Percentiles rank a stretch among this genome's conserved stretches.
phyloP scores from a whole-genome alignment of 2,329 filamentous ascomycete species.

The Colletotrichum tropicale region DNA sequence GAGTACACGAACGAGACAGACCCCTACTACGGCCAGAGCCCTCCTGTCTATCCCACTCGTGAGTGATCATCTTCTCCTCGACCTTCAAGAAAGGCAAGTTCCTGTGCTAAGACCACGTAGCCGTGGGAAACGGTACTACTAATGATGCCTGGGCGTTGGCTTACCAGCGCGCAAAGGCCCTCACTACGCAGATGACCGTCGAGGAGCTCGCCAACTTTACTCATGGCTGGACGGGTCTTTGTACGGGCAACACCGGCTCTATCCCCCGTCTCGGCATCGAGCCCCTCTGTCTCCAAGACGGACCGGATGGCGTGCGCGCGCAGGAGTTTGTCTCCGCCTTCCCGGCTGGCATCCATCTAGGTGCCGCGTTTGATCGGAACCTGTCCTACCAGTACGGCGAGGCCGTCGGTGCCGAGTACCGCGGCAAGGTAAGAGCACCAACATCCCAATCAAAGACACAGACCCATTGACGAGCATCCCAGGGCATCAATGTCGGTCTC shows the following conservation, averaged over 20 bases:
- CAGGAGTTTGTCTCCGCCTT: constrained; percentile 61
- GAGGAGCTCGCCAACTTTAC: constrained; percentile 62
- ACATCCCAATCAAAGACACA: not conserved
- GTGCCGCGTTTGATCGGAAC: constrained; percentile 78
- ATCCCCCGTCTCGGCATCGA: constrained; percentile 50
- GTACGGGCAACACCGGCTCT: constrained; percentile 50
- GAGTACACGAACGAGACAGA: not conserved
- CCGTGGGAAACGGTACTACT: not conserved
- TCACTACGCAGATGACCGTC: constrained; percentile 67
- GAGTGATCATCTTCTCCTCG: not conserved
- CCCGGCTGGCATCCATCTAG: constrained; percentile 79
- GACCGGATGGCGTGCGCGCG: constrained; percentile 69
- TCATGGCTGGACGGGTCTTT: constrained; percentile 3
- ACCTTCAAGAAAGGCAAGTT: not conserved
- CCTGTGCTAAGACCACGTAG: not conserved
- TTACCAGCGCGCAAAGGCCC: constrained; percentile 59
- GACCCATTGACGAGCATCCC: not conserved
- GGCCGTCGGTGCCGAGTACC: constrained; percentile 62
- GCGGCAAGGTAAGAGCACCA: constrained; percentile 59
- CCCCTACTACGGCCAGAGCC: constrained; percentile 21
- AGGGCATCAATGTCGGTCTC: not conserved
- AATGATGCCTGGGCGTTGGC: constrained; percentile 57
- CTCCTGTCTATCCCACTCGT: constrained; percentile 28
- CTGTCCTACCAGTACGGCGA: constrained; percentile 74
- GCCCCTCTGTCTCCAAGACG: constrained; percentile 78